phyloP scores from a whole-genome alignment of 1,284 basidiomycete genomes.

The Schizophyllum commune region DNA sequence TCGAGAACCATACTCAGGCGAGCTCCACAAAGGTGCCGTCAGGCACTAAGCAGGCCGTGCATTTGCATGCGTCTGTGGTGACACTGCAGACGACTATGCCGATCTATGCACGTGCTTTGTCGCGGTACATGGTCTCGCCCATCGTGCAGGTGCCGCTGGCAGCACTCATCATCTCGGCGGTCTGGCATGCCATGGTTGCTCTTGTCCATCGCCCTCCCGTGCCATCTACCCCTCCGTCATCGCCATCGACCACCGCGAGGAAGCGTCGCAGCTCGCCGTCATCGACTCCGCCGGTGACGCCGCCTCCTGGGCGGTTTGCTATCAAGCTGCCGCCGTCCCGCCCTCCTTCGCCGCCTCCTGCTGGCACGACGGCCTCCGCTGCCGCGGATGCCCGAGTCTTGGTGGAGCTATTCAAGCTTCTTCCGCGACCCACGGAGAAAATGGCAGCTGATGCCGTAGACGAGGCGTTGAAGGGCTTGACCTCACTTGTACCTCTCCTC shows the following conservation, averaged over 20 bases:
- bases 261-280: conserved; percentile 34
- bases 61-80: conserved; percentile 52
- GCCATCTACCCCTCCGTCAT: conserved; percentile 34
- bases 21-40: conserved; percentile 25
- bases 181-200: conserved; percentile 67
- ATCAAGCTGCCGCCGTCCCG: conserved; percentile 64
- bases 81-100: conserved; percentile 52
- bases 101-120: conserved; percentile 48
- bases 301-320: conserved; percentile 51
- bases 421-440: conserved; percentile 56
- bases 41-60: conserved; percentile 28
- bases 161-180: conserved; percentile 58
- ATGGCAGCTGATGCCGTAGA: conserved; percentile 69
- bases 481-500: conserved; percentile 47
- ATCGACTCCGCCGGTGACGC: conserved; percentile 47
- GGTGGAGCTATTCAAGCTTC: conserved; percentile 45
- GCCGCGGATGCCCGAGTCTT: conserved; percentile 53
- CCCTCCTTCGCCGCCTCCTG: conserved; percentile 52
- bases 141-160: conserved; percentile 54
- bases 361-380: conserved; percentile 24
- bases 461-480: conserved; percentile 62
- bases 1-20: conserved; percentile 38
- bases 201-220: conserved; percentile 49
- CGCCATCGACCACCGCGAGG: conserved; percentile 31
- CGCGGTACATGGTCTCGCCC: conserved; percentile 45